Evolutionary conservation across 352 stramenopile genomes (phyloP).

Genomic region (Globisporangium viniferum): DNA sequence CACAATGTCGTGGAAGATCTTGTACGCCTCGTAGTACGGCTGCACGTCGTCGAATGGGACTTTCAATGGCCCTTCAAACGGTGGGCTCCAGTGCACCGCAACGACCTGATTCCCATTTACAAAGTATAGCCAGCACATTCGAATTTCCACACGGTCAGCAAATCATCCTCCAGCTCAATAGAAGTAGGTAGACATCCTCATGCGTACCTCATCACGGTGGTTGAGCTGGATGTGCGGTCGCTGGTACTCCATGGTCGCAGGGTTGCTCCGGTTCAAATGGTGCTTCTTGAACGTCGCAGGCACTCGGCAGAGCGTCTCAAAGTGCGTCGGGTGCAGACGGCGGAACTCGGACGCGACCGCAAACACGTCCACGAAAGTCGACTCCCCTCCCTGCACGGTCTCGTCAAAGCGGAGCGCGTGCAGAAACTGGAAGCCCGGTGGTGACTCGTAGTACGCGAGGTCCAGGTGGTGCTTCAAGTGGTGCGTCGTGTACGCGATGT

Average conservation of each 20-base stretch:
- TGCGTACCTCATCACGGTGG: slow-evolving; percentile 64
- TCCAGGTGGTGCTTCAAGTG: slow-evolving; percentile 93
- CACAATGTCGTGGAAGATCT: slow-evolving; percentile 77
- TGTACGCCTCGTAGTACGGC: slow-evolving; percentile 83
- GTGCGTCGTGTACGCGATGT: slow-evolving; percentile 93
- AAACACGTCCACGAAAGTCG: slow-evolving; percentile 86
- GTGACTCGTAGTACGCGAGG: slow-evolving; percentile 96
- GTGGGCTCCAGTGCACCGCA: slow-evolving; percentile 91
- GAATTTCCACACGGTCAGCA: neutral
- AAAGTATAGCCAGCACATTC: neutral
- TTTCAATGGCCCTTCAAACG: slow-evolving; percentile 92
- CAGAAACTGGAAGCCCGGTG: slow-evolving; percentile 94
- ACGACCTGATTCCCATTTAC: slow-evolving; percentile 47
- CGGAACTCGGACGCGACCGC: slow-evolving; percentile 70
- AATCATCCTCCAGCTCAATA: neutral
- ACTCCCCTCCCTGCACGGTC: slow-evolving; percentile 79
- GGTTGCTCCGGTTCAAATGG: slow-evolving; percentile 85
- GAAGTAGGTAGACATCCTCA: neutral
- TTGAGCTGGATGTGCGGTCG: slow-evolving; percentile 92
- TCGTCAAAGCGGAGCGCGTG: slow-evolving; percentile 89
- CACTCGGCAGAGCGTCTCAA: slow-evolving; percentile 75
- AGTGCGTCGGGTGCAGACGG: slow-evolving; percentile 56
- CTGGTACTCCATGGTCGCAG: slow-evolving; percentile 91
- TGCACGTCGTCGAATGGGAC: slow-evolving; percentile 71
- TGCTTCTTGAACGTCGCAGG: slow-evolving; percentile 94